Percentiles rank a stretch among this genome's conserved stretches.
Conservation (phyloP, 2,329 filamentous ascomycete genomes). For the Endocalyx cinctus region DNA sequence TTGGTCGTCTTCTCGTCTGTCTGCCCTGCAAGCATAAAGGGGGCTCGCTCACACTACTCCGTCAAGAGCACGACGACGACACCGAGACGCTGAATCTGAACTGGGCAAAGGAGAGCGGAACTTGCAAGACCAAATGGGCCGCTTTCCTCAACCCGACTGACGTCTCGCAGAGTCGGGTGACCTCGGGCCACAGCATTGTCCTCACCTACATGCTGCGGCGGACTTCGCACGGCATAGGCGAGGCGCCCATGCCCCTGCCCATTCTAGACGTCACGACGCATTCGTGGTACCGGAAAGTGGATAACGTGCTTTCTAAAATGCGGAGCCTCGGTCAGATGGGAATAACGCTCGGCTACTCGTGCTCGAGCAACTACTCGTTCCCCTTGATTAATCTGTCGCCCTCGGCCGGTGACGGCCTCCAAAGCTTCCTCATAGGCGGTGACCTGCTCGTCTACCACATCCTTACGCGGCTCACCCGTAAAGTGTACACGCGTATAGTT, state of each 20-base stretch:
- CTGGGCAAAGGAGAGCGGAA: too few relatives aligned
- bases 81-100: too few relatives aligned
- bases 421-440: neutral
- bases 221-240: conserved; percentile 1
- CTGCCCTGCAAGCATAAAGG: too few relatives aligned
- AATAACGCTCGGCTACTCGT: neutral
- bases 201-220: neutral
- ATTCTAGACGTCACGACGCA: conserved; percentile 1
- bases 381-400: neutral
- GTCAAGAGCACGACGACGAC: too few relatives aligned
- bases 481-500: conserved; percentile 1
- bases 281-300: neutral
- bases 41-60: too few relatives aligned
- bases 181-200: neutral
- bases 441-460: conserved; percentile 1
- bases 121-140: too few relatives aligned
- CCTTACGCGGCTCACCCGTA: neutral
- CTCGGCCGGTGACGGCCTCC: conserved; percentile 1
- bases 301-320: conserved; percentile 1
- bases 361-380: neutral
- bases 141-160: neutral
- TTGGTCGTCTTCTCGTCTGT: too few relatives aligned
- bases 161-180: neutral
- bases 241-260: conserved; percentile 1
- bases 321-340: neutral